Conservation (phyloP, 2,329 filamentous ascomycete genomes). For the Claviceps sp. region DNA sequence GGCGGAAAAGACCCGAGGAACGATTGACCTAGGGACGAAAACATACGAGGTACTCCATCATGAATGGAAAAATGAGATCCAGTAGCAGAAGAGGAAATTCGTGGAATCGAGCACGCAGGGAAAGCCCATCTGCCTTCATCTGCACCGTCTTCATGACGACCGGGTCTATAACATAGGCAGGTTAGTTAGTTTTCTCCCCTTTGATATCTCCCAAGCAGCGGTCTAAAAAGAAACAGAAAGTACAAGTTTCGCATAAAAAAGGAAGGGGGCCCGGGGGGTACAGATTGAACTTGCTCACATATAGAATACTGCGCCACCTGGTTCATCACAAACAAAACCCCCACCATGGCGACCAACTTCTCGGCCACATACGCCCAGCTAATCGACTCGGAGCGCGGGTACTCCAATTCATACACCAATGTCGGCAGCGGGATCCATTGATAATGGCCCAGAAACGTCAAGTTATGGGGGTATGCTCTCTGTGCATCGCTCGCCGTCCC, state of each 20-base stretch:
- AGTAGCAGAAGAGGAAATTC: constrained; percentile 64
- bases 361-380: constrained; percentile 65
- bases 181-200: too few species aligned
- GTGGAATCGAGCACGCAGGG: constrained; percentile 44
- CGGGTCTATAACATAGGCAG: constrained; percentile 32
- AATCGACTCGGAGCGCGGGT: constrained; percentile 53
- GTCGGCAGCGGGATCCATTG: constrained; percentile 67
- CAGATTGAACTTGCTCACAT: constrained; percentile 24
- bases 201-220: too few species aligned
- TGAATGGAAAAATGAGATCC: constrained; percentile 64
- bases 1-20: too few species aligned
- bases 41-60: constrained; percentile 57
- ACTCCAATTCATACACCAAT: constrained; percentile 66
- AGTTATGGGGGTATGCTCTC: constrained; percentile 53
- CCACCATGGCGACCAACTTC: constrained; percentile 56
- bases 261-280: not conserved
- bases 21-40: not conserved
- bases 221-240: not conserved
- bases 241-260: not conserved
- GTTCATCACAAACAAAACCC: constrained; percentile 66
- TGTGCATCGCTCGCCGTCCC: constrained; percentile 41
- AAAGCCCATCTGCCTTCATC: constrained; percentile 53
- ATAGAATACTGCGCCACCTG: constrained; percentile 65
- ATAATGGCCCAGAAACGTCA: constrained; percentile 50
- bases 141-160: constrained; percentile 52